These are phyloP conservation scores for Candida suzukii DNA, from an alignment of 805 yeast genomes.

Conservation along the genomic window DNA sequence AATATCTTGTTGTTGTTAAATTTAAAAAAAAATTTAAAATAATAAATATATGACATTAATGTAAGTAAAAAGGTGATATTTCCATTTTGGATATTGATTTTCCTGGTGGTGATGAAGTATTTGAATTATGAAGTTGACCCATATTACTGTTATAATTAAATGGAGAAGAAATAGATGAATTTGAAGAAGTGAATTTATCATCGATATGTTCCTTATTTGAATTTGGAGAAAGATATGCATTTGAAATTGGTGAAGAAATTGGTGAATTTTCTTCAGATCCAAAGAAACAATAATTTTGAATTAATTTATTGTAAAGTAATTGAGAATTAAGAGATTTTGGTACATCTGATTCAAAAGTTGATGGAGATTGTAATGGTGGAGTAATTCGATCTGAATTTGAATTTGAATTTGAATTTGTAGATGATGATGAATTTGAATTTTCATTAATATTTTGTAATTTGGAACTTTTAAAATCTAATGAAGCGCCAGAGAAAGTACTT, in stretches of 20 bases:
- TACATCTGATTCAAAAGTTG: neutral
- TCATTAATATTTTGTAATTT: neutral
- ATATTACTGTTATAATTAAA: no score
- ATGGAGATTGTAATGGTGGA: no score
- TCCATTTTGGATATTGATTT: neutral
- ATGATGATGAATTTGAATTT: neutral
- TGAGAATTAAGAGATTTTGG: neutral
- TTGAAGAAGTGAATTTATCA: no score
- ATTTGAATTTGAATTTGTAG: neutral
- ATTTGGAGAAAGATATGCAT: neutral
- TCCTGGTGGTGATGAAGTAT: neutral
- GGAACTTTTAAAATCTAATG: neutral
- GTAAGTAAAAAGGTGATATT: neutral
- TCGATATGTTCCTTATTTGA: neutral
- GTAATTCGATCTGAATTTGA: no score
- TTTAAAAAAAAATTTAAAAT: no score
- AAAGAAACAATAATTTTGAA: conserved; percentile 24
- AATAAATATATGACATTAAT: neutral
- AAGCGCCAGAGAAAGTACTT: neutral
- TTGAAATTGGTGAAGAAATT: conserved; percentile 1
- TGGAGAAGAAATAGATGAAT: no score
- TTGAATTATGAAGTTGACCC: neutral
- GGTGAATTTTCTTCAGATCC: conserved; percentile 14
- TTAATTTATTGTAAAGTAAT: conserved; percentile 3
- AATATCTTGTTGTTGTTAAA: no score